Evolutionary conservation across 768 basidiomycete genomes (phyloP).

Genomic region (Fibroporia radiculosa): DNA sequence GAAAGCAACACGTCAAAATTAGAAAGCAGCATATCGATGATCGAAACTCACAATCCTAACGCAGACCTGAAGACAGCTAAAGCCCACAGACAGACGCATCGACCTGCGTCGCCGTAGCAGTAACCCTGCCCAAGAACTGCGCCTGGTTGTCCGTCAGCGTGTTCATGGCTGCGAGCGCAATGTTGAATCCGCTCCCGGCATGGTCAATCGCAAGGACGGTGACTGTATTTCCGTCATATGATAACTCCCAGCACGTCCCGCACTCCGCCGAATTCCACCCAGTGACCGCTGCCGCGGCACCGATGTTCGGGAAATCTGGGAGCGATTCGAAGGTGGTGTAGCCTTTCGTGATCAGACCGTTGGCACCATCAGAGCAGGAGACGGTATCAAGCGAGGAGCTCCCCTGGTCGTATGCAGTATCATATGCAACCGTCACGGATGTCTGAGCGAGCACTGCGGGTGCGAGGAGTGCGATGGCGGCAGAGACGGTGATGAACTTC

Average conservation of each 20-base stretch:
- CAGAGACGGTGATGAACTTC: conserved; percentile 9
- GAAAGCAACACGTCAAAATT: too few relatives aligned
- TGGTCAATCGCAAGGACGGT: conserved; percentile 25
- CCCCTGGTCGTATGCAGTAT: conserved; percentile 28
- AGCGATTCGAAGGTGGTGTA: conserved; percentile 31
- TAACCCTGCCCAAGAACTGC: conserved; percentile 37
- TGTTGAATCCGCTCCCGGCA: conserved; percentile 26
- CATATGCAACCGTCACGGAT: conserved; percentile 27
- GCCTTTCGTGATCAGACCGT: conserved; percentile 28
- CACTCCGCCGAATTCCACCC: conserved; percentile 24
- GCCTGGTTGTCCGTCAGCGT: conserved; percentile 34
- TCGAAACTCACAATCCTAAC: too few relatives aligned
- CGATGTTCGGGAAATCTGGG: conserved; percentile 30
- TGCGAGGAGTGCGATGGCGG: conserved; percentile 8
- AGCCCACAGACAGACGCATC: conserved; percentile 43
- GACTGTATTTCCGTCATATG: conserved; percentile 21
- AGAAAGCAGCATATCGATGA: too few relatives aligned
- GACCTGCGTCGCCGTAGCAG: conserved; percentile 37
- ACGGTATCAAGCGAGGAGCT: conserved; percentile 21
- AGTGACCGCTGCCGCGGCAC: conserved; percentile 25
- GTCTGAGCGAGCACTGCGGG: conserved; percentile 17
- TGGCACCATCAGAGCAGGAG: conserved; percentile 31
- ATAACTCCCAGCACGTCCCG: conserved; percentile 29
- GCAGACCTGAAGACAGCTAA: too few relatives aligned
- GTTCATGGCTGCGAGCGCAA: conserved; percentile 29